These are phyloP conservation scores for Exophiala sideris DNA, from an alignment of 2,329 filamentous ascomycete species.

Conservation along the genomic window DNA sequence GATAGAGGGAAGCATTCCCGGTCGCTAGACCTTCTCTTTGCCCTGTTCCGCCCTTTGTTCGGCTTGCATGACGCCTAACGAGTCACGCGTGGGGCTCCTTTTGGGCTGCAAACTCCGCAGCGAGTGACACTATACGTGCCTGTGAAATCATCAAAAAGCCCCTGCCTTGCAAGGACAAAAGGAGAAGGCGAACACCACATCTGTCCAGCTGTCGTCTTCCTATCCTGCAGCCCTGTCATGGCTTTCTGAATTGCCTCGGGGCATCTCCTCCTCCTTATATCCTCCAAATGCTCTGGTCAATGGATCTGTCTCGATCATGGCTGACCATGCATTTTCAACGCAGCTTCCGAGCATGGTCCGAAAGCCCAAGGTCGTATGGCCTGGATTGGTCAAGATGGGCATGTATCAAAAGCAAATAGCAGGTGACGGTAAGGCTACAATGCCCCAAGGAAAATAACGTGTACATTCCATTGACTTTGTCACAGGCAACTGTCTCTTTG, in stretches of 20 bases:
- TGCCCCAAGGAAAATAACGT: neutral
- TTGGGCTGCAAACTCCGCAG: neutral
- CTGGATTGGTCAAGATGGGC: conserved; percentile 26
- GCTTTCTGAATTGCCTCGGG: conserved; percentile 9
- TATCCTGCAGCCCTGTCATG: conserved; percentile 14
- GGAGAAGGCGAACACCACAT: conserved; percentile 16
- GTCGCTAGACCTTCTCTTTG: too few species aligned
- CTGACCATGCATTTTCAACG: conserved; percentile 28
- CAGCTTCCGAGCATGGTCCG: conserved; percentile 31
- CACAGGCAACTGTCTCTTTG: conserved; percentile 67
- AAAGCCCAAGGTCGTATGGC: conserved; percentile 29
- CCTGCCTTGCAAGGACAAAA: conserved; percentile 8
- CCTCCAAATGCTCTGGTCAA: conserved; percentile 27
- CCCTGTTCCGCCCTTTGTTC: too few species aligned
- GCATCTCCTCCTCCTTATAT: conserved; percentile 1
- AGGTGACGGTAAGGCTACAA: conserved; percentile 25
- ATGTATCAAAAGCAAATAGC: conserved; percentile 28
- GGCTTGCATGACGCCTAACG: neutral
- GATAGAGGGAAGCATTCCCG: too few species aligned
- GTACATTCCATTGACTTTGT: conserved; percentile 7
- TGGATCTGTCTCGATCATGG: conserved; percentile 29
- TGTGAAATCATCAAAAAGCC: conserved; percentile 18
- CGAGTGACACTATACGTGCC: conserved; percentile 10
- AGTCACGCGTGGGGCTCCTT: neutral
- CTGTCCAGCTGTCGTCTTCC: conserved; percentile 12